Conservation (phyloP, 148 eudicot genomes). For the Fallopia convolvulus region DNA sequence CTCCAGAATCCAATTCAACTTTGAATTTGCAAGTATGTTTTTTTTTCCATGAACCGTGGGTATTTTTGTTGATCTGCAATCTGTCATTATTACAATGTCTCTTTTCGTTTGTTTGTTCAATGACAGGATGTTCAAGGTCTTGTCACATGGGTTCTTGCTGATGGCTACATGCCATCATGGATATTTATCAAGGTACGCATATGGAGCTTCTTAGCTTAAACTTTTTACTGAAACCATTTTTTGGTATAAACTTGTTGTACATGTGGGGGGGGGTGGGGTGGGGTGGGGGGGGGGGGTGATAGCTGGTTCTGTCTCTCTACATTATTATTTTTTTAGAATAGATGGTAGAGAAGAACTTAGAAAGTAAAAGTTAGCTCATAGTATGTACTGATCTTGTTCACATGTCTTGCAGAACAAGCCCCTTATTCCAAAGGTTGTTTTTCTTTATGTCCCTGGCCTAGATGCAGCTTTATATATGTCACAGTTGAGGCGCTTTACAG, state of each 20-base stretch:
- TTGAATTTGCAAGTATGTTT: conserved; percentile 32
- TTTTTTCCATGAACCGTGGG: neutral
- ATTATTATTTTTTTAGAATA: neutral
- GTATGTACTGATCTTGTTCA: neutral
- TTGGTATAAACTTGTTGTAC: neutral
- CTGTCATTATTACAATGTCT: neutral
- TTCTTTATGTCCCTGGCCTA: conserved; percentile 92
- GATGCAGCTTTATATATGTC: conserved; percentile 83
- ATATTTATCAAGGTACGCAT: conserved; percentile 46
- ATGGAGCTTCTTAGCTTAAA: neutral
- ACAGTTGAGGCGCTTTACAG: conserved; percentile 48
- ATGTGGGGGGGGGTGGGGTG: too few relatives aligned
- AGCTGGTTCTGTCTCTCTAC: neutral
- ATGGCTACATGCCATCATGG: conserved; percentile 92
- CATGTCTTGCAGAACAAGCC: conserved; percentile 27
- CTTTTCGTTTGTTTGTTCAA: neutral
- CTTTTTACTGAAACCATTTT: neutral
- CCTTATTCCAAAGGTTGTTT: conserved; percentile 80
- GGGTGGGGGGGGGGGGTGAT: too few relatives aligned
- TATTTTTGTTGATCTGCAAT: neutral
- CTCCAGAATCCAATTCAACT: conserved; percentile 50
- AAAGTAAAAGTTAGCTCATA: neutral
- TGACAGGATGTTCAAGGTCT: conserved; percentile 88
- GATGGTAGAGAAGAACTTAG: neutral
- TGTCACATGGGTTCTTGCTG: conserved; percentile 90